Conservation (phyloP, 2,329 filamentous ascomycete genomes). For the Pyrenochaeta sp. region DNA sequence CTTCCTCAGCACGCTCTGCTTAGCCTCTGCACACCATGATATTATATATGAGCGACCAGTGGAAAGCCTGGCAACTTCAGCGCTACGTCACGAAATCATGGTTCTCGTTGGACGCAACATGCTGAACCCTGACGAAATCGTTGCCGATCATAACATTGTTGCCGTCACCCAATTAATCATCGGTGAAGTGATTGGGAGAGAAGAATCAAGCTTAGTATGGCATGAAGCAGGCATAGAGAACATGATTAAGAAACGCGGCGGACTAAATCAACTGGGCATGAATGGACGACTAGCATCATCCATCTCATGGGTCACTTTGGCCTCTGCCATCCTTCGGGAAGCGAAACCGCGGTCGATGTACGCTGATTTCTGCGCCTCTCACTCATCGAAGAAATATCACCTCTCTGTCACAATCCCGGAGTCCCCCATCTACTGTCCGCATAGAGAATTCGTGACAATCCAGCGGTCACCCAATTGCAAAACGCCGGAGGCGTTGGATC, state of each 20-base stretch:
- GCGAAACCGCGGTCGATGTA: conserved; percentile 36
- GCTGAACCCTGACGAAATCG: conserved; percentile 24
- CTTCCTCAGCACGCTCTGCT: conserved; percentile 49
- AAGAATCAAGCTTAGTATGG: conserved; percentile 26
- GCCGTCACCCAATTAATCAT: conserved; percentile 48
- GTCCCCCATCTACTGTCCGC: conserved; percentile 47
- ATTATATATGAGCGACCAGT: conserved; percentile 28
- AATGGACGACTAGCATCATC: conserved; percentile 43
- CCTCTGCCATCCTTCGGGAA: conserved; percentile 45
- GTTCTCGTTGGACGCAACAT: conserved; percentile 40
- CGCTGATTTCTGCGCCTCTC: conserved; percentile 28
- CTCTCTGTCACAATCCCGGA: conserved; percentile 40
- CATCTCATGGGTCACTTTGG: conserved; percentile 41
- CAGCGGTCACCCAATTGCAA: conserved; percentile 26
- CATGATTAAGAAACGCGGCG: conserved; percentile 48
- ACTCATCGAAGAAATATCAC: conserved; percentile 22
- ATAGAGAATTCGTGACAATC: conserved; percentile 36
- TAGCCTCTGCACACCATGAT: conserved; percentile 46
- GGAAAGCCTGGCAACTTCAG: conserved; percentile 42
- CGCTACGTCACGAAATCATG: conserved; percentile 46
- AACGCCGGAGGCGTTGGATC: conserved; percentile 17
- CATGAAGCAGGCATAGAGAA: conserved; percentile 41
- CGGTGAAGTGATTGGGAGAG: conserved; percentile 41
- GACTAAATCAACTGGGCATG: conserved; percentile 40
- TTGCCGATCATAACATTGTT: conserved; percentile 47